These are phyloP conservation scores for Calvatia gigantea DNA, from an alignment of 768 basidiomycete species.

Conservation along the genomic window DNA sequence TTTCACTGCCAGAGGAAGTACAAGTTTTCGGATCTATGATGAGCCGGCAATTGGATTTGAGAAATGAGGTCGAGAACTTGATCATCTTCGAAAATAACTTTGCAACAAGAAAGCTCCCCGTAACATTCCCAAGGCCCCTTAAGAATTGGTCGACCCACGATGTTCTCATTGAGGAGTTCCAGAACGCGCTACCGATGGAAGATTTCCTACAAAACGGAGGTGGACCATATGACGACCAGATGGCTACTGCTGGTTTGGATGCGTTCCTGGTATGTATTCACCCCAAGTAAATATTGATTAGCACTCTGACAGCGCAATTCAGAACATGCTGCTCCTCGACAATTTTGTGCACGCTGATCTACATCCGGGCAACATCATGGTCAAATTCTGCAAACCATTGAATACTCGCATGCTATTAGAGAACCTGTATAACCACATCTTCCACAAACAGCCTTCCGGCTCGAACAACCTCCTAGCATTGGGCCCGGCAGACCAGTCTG, in stretches of 20 bases:
- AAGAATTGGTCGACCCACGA: conserved; percentile 77
- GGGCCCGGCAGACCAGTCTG: conserved; percentile 37
- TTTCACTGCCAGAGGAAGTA: conserved; percentile 94
- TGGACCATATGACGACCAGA: conserved; percentile 83
- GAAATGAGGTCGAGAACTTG: conserved; percentile 88
- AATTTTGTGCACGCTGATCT: conserved; percentile 95
- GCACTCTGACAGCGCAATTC: conserved; percentile 8
- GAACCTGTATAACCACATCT: conserved; percentile 54
- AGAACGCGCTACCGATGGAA: conserved; percentile 90
- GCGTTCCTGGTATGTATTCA: conserved; percentile 77
- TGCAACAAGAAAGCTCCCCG: conserved; percentile 67
- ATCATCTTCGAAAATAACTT: conserved; percentile 86
- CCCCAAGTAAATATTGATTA: not conserved
- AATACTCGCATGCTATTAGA: conserved; percentile 61
- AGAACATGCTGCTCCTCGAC: conserved; percentile 98
- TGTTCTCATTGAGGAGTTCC: conserved; percentile 87
- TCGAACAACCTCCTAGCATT: conserved; percentile 18
- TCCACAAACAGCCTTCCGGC: conserved; percentile 27
- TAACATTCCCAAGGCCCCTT: conserved; percentile 89
- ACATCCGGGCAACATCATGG: conserved; percentile 94
- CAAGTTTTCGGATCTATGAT: conserved; percentile 95
- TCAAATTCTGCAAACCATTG: conserved; percentile 91
- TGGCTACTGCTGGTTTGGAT: conserved; percentile 91
- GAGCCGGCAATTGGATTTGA: conserved; percentile 88
- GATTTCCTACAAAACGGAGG: conserved; percentile 85